phyloP scores from a whole-genome alignment of 306 rosid genomes.

The Prunus davidiana region DNA sequence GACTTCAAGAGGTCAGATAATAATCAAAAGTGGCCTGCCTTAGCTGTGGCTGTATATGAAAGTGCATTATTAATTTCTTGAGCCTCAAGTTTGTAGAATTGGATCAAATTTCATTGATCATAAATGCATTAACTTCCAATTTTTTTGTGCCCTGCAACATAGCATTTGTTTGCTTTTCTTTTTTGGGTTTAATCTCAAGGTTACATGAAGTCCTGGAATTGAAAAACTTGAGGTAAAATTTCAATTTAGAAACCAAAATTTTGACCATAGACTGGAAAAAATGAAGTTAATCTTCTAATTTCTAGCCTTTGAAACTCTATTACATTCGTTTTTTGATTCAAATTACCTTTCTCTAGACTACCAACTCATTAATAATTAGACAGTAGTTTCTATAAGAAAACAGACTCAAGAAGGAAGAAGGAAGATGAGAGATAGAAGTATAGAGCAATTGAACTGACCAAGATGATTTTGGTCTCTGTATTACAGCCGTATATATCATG shows the following conservation, averaged over 20 bases:
- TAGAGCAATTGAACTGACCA: no score
- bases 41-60: neutral
- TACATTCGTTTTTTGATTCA: neutral
- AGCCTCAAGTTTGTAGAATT: neutral
- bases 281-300: neutral
- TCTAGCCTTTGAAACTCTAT: neutral
- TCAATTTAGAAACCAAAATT: neutral
- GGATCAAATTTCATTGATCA: neutral
- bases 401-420: no score
- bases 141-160: no score
- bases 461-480: no score
- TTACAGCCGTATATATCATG: no score
- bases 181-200: no score
- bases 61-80: neutral
- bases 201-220: no score
- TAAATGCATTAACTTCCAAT: neutral
- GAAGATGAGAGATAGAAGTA: no score
- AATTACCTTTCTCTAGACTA: neutral
- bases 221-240: neutral
- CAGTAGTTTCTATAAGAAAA: neutral
- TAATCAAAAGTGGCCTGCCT: neutral
- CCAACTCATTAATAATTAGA: neutral
- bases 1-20: constrained; percentile 24
- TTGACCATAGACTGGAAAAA: neutral
- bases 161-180: no score